Evolutionary conservation across 768 basidiomycete species (phyloP), one percentile per base, ranked within the genome.

Genomic region (Russula sp.): DNA sequence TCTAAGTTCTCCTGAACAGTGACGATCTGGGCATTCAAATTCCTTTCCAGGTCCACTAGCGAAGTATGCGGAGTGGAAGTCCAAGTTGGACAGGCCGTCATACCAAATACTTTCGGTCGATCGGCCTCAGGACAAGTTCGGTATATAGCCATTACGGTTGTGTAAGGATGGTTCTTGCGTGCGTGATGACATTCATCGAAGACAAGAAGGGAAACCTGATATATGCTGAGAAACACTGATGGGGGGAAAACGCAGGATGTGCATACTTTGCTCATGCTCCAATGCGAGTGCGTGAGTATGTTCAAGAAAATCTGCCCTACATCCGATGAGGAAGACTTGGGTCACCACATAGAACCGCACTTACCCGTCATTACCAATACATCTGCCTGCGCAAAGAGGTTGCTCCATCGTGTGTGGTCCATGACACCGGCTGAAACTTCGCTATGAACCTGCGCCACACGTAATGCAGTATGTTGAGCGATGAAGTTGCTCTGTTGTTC

Each of bases 61-160:
- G 88, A 88, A 25, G 79, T 80, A 20, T 75, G 71, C 0, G 90
- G 83, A 56, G 90, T 81, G 13, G 83, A 79, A 64, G 90, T 88
- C 87, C 88, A 92, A 29, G 93, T 84, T 0, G 93, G 93, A 18
- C 90, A 93, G 0, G 93, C 93, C 0, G 93, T 95, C 86, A 96
- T 88, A 3, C 93, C 93, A 63, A 95, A 90, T n/a, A 96, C 78
- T 70, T 89, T 92, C 10, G 90, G 89, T n/a, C 87, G 77, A 20
- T 75, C 68, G 1, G 68, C 53, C 32, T 45, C 68, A 43, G 74
- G 77, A 47, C 70, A 75, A 56, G 77, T 77, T 63, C 79, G 83
- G 69, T 84, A 82, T 50, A 83, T 78, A 20, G 75, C 75, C 81
- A 85, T 81, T 59, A 85, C 80, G 20, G 77, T 77, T 55, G 82